A percentile compares a stretch with the other conserved stretches of the same genome.
These are phyloP conservation scores for Saitozyma podzolica DNA, from an alignment of 768 basidiomycete genomes.

Conservation along the genomic window DNA sequence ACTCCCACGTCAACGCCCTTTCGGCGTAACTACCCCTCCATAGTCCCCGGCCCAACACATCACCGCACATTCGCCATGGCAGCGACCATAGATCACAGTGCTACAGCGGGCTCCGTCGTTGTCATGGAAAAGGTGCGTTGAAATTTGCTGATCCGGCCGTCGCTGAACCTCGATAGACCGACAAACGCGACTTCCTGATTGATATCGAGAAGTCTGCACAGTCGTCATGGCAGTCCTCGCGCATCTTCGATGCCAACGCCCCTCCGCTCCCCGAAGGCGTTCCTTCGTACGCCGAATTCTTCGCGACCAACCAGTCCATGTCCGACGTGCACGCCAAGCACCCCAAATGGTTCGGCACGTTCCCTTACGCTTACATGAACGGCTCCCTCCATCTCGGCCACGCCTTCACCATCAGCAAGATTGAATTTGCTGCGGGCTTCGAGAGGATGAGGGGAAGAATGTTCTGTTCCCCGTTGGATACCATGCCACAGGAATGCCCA, in stretches of 20 bases:
- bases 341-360: constrained; percentile 98
- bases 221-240: constrained; percentile 71
- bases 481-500: constrained; percentile 98
- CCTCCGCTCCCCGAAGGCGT: constrained; percentile 65
- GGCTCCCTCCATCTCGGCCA: constrained; percentile 95
- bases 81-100: constrained; percentile 32
- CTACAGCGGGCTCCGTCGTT: constrained; percentile 40
- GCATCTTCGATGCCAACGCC: constrained; percentile 80
- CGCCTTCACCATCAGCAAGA: constrained; percentile 96
- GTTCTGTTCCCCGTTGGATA: constrained; percentile 96
- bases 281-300: constrained; percentile 53
- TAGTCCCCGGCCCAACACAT: too few relatives aligned
- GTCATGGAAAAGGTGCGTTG: constrained; percentile 50
- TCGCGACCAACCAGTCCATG: constrained; percentile 60
- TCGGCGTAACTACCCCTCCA: too few relatives aligned
- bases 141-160: not conserved
- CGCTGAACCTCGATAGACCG: constrained; percentile 64
- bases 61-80: constrained; percentile 27
- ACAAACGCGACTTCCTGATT: constrained; percentile 84
- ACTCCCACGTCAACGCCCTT: too few relatives aligned
- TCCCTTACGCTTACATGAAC: constrained; percentile 98
- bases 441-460: constrained; percentile 89
- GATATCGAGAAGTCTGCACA: constrained; percentile 83
- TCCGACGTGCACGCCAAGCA: constrained; percentile 69
- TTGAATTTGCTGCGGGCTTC: constrained; percentile 94